Percentiles rank a stretch among this genome's conserved stretches.
phyloP scores from a whole-genome alignment of 257 asterid species.

The Solanum megistacrolobum region DNA sequence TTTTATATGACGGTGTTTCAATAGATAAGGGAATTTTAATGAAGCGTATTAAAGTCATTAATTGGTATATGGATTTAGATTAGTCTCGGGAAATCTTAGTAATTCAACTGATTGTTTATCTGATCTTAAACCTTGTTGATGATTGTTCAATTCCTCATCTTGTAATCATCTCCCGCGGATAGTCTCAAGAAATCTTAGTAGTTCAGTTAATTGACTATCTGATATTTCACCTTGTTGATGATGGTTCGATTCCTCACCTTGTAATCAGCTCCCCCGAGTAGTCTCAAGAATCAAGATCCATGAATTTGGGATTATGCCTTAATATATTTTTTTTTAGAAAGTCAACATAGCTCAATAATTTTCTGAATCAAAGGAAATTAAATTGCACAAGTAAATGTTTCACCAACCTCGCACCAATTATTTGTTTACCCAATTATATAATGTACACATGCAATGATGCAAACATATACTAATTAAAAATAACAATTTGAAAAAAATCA shows the following conservation, averaged over 20 bases:
- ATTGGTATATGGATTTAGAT: background rate
- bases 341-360: background rate
- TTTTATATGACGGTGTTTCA: background rate
- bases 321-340: background rate
- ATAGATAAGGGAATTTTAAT: fast-evolving
- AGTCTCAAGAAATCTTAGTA: no score
- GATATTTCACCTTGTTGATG: no score
- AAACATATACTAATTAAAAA: no score
- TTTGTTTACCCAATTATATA: background rate
- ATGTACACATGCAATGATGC: no score
- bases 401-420: background rate
- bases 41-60: background rate
- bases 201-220: no score
- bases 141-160: no score
- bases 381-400: background rate
- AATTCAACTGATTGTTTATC: no score
- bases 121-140: no score
- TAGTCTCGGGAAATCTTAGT: no score
- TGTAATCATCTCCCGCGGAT: no score
- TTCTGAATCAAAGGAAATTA: background rate
- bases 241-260: no score
- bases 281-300: background rate
- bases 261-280: no score
- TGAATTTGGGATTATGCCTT: background rate
- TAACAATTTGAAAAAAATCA: background rate